These are phyloP conservation scores for Leccinum boreale DNA, from an alignment of 768 basidiomycete species.

Conservation along the genomic window DNA sequence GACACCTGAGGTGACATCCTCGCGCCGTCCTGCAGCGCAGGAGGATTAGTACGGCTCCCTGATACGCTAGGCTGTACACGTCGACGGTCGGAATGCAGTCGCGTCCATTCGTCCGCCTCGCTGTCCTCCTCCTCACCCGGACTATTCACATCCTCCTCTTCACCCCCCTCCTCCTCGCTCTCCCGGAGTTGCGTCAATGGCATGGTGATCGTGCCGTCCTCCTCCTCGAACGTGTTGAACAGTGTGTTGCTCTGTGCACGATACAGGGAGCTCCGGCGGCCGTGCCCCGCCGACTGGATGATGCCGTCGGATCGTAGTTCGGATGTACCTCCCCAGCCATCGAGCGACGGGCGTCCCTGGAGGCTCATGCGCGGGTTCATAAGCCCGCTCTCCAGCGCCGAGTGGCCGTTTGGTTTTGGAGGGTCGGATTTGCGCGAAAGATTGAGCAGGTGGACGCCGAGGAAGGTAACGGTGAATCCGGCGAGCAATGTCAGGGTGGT, in stretches of 20 bases:
- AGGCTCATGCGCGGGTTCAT: constrained; percentile 79
- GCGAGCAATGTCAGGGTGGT: constrained; percentile 85
- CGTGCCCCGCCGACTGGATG: constrained; percentile 43
- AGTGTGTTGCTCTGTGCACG: constrained; percentile 62
- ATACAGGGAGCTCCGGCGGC: constrained; percentile 63
- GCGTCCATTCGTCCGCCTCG: constrained; percentile 45
- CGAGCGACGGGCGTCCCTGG: constrained; percentile 76
- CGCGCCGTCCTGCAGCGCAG: constrained; percentile 33
- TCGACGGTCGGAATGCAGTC: constrained; percentile 27
- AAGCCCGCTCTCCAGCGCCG: constrained; percentile 60
- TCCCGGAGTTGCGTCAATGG: constrained; percentile 65
- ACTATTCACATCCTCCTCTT: constrained; percentile 23
- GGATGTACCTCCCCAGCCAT: constrained; percentile 58
- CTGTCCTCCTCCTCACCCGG: constrained; percentile 38
- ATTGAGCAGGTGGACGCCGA: constrained; percentile 95
- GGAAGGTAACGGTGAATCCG: constrained; percentile 90
- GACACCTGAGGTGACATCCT: constrained; percentile 18
- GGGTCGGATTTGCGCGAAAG: constrained; percentile 61
- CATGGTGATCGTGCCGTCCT: constrained; percentile 28
- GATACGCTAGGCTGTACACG: constrained; percentile 33
- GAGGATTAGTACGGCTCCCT: constrained; percentile 56
- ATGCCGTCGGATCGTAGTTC: constrained; percentile 28
- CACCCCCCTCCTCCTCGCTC: constrained; percentile 59
- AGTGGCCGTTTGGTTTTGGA: constrained; percentile 43
- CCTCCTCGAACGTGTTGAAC: constrained; percentile 73